phyloP scores from a whole-genome alignment of 352 stramenopile genomes.

The Pythium vanterpoolii region DNA sequence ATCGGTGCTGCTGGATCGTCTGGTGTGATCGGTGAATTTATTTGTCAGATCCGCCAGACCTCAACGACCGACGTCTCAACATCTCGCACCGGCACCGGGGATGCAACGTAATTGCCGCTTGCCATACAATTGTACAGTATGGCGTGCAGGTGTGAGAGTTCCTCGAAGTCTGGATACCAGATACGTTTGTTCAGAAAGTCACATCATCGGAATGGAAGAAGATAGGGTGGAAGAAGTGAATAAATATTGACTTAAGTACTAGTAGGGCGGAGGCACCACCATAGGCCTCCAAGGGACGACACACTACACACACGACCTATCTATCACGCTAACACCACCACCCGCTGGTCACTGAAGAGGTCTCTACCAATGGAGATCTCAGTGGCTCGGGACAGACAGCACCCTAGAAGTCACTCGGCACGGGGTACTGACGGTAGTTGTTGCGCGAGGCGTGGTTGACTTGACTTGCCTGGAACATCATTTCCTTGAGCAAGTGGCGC shows the following conservation, averaged over 20 bases:
- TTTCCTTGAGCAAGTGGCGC: slow-evolving; percentile 55
- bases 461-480: slow-evolving; percentile 50
- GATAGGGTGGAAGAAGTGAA: slow-evolving; percentile 2
- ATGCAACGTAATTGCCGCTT: too few relatives aligned
- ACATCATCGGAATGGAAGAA: neutral
- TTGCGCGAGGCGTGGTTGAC: neutral
- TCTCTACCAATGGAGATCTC: slow-evolving; percentile 17
- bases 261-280: neutral
- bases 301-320: neutral
- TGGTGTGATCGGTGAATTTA: too few relatives aligned
- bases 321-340: too few relatives aligned
- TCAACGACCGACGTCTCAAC: too few relatives aligned
- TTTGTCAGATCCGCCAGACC: too few relatives aligned
- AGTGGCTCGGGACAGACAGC: neutral
- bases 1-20: too few relatives aligned
- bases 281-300: neutral
- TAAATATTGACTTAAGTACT: neutral
- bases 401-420: slow-evolving; percentile 3
- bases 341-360: neutral
- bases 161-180: neutral
- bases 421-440: slow-evolving; percentile 6
- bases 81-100: too few relatives aligned
- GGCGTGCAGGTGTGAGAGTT: too few relatives aligned
- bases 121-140: too few relatives aligned
- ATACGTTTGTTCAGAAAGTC: neutral